These are phyloP conservation scores for Trichomonas vaginalis DNA, from an alignment of 208 protist species.

Conservation along the genomic window DNA sequence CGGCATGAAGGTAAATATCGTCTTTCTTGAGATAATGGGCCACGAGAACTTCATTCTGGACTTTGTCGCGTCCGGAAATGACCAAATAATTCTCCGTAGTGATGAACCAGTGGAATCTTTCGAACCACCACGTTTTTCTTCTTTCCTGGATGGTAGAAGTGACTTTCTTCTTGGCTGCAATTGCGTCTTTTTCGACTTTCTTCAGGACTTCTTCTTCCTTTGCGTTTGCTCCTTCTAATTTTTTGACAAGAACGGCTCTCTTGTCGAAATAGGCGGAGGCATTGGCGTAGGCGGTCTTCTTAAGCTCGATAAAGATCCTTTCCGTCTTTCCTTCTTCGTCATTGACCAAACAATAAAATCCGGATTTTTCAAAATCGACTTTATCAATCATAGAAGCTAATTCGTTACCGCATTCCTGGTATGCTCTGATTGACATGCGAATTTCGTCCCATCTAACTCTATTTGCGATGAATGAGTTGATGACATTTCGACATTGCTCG, in stretches of 20 bases:
- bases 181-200: not conserved
- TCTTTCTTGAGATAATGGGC: not conserved
- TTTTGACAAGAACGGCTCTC: not conserved
- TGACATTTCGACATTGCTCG: not conserved
- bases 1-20: conserved; percentile 1
- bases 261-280: not conserved
- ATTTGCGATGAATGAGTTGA: not conserved
- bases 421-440: not conserved
- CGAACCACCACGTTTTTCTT: conserved; percentile 5
- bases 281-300: not conserved
- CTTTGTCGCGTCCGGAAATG: not conserved
- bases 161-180: not conserved
- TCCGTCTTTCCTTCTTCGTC: not conserved
- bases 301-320: not conserved
- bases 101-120: conserved; percentile 15
- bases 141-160: not conserved
- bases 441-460: not conserved
- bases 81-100: not conserved
- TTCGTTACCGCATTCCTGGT: not conserved
- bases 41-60: not conserved
- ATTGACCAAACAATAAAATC: not conserved
- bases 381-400: conserved; percentile 3
- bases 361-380: not conserved
- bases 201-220: conserved; percentile 3
- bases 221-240: not conserved